Evolutionary conservation across 768 basidiomycete genomes (phyloP).

Genomic region (Trametes cinnabarina): DNA sequence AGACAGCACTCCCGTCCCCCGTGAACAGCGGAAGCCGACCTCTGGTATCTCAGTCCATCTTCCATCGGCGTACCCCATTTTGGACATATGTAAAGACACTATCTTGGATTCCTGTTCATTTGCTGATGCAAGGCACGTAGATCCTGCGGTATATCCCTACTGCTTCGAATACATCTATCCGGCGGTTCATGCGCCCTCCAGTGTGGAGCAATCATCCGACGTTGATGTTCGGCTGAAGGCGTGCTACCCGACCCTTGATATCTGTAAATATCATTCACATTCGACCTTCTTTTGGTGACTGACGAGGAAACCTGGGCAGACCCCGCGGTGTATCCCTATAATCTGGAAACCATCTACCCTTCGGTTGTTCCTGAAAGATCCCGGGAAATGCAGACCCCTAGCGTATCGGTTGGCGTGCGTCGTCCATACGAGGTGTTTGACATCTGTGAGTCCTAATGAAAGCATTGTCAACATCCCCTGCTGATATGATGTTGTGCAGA

Average conservation of each 20-base stretch:
- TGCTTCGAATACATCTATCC: not conserved
- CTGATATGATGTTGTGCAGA: not conserved
- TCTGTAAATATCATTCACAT: conserved; percentile 17
- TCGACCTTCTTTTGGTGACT: no score
- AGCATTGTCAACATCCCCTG: not conserved
- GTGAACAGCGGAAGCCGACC: not conserved
- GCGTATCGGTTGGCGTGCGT: conserved; percentile 3
- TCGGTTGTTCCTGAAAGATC: not conserved
- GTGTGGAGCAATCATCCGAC: not conserved
- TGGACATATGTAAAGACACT: conserved; percentile 17
- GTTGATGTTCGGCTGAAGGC: conserved; percentile 4
- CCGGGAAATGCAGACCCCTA: not conserved
- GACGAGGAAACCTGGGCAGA: conserved; percentile 10
- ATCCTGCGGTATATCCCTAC: conserved; percentile 8
- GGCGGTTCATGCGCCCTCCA: not conserved
- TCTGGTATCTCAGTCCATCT: not conserved
- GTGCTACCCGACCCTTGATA: conserved; percentile 28
- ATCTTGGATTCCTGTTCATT: not conserved
- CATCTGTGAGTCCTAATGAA: conserved; percentile 6
- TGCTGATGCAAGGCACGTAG: not conserved
- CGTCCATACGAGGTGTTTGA: conserved; percentile 15
- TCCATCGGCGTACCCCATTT: conserved; percentile 11
- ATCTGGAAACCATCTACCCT: conserved; percentile 21
- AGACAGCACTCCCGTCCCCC: not conserved
- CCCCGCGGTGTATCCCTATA: conserved; percentile 24